Conservation (phyloP, 23 red algal species). For the Agarophyton chilense region DNA sequence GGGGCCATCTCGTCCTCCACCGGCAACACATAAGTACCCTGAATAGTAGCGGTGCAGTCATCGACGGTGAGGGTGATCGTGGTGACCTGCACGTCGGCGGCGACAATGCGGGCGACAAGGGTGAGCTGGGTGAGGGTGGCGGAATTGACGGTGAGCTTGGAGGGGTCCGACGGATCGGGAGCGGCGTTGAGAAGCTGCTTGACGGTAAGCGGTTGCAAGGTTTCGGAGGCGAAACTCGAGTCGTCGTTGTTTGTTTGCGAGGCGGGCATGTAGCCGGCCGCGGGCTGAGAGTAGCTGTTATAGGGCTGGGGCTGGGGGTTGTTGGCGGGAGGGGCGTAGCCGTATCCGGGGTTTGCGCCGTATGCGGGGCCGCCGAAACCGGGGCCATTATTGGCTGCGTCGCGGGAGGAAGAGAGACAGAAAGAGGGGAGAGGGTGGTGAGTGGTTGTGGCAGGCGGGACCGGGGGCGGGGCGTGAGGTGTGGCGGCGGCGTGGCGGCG, state of each 20-base stretch:
- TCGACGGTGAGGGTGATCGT: slow-evolving; percentile 42
- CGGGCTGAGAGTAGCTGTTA: neutral
- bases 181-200: slow-evolving; percentile 36
- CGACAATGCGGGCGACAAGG: slow-evolving; percentile 37
- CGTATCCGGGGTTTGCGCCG: too few relatives aligned
- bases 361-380: too few relatives aligned
- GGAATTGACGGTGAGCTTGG: slow-evolving; percentile 30
- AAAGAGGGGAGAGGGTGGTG: too few relatives aligned
- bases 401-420: too few relatives aligned
- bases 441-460: too few relatives aligned
- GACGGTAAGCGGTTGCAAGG: slow-evolving; percentile 18
- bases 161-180: neutral
- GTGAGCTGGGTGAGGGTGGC: slow-evolving; percentile 4
- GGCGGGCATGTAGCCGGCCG: neutral
- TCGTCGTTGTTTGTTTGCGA: neutral
- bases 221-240: neutral
- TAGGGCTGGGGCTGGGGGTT: too few relatives aligned
- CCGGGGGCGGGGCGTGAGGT: too few relatives aligned
- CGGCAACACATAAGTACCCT: neutral
- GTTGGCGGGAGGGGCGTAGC: too few relatives aligned
- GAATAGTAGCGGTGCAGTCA: slow-evolving; percentile 42
- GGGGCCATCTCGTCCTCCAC: slow-evolving; percentile 10
- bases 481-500: too few relatives aligned
- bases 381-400: too few relatives aligned
- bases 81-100: slow-evolving; percentile 35